Base-by-base conservation (phyloP, 768 basidiomycete species). In the Russula sp. region DNA sequence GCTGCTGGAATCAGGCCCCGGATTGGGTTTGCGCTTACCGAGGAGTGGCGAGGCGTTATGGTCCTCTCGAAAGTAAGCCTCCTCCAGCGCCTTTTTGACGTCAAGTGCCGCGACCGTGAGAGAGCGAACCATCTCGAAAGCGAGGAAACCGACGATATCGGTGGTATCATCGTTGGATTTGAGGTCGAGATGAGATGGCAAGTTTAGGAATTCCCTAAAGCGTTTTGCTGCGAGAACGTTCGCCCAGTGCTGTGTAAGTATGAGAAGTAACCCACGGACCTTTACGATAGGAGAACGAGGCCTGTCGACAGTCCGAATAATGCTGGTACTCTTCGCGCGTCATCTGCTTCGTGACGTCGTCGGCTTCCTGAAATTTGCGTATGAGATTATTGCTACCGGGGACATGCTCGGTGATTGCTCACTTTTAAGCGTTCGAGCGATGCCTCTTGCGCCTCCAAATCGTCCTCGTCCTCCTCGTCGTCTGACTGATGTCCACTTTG, bases 281-380 rank as follows among this genome's bases (percentile, higher is more conserved):
- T 86, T 98, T 98, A 58, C 94, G 86, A 73, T 95, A 97, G 0
- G 95, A 97, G 73, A 98, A 98, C 16, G 92, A 92, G 0, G 95
- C 95, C 73, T 97, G 95, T 62, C 95, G 84, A 76, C 94, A 97
- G 72, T 96, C 94, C 3, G 94, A 94, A 72, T 97, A 97, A 71
- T 94, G 94, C 63, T 95, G 90, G 73, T 98, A 98, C 70, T 98
- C 93, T 72, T 98, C 95, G 69, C 91, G 82, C 8, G 94, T 95
- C 95, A 98, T 98, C 75, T 92, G 85, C 50, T 91, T 82, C 1
- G 95, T 98, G 11, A 93, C 88, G 66, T 94, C 92, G 74, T 98
- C 95, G 2, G 94, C 93, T 81, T 97, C 94, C 87, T 92, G 32
- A 34, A 3, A 66, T 8, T 56, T 39, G 45, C 9, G n/a, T 7